Conservation (phyloP, 768 basidiomycete genomes). For the Leccinellum rugosiceps region DNA sequence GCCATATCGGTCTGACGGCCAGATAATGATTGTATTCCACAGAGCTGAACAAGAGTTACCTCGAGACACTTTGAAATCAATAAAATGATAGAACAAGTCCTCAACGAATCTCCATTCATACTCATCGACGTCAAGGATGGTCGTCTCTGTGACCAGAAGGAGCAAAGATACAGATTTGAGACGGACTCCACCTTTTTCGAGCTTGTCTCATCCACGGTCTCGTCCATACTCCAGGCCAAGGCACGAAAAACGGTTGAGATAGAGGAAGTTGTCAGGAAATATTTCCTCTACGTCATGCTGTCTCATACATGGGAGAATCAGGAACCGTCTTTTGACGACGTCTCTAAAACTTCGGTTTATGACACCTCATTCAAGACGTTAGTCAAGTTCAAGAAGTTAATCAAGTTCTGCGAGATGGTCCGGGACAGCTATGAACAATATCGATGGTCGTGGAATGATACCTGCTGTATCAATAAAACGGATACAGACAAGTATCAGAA, state of each 20-base stretch:
- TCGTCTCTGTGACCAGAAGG: background rate
- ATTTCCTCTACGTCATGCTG: background rate
- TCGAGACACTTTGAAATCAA: background rate
- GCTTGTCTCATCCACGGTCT: background rate
- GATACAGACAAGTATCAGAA: background rate
- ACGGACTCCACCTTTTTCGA: background rate
- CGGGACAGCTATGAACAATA: background rate
- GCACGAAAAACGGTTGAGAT: background rate
- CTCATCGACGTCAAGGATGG: constrained; percentile 10
- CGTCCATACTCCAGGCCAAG: background rate
- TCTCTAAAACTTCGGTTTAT: background rate
- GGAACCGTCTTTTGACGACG: background rate
- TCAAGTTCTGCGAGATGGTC: constrained; percentile 7
- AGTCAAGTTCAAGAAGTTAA: constrained; percentile 6
- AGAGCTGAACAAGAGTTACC: constrained; percentile 3
- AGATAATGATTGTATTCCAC: background rate
- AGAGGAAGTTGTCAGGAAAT: background rate
- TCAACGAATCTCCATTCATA: constrained; percentile 6
- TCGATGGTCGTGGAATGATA: constrained; percentile 12
- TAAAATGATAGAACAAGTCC: background rate
- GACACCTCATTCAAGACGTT: constrained; percentile 4
- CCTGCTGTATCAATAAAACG: constrained; percentile 9
- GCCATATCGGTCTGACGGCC: background rate
- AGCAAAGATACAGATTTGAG: background rate
- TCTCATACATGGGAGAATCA: background rate